These are phyloP conservation scores for Arctium lappa DNA, from an alignment of 129 eudicot species.

Conservation along the genomic window DNA sequence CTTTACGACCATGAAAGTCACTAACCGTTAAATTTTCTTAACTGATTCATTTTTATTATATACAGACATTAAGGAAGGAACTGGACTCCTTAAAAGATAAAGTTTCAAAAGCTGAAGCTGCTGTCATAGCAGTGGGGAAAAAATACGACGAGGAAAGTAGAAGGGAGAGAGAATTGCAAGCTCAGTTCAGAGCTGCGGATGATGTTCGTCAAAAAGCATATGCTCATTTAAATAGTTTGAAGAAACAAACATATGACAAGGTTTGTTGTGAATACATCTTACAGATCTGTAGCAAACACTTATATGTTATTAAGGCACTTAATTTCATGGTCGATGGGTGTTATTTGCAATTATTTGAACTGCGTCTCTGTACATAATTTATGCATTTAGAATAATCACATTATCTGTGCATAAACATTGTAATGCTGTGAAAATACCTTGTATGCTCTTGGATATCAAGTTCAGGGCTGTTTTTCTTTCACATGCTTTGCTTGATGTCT, in stretches of 20 bases:
- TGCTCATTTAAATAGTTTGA: conserved; percentile 41
- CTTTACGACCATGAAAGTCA: not conserved
- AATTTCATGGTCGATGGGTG: conserved; percentile 1
- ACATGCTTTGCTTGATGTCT: conserved; percentile 12
- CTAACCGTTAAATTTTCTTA: not conserved
- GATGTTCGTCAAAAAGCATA: conserved; percentile 73
- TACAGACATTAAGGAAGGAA: conserved; percentile 76
- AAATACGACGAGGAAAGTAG: conserved; percentile 49
- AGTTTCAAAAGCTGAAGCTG: conserved; percentile 51
- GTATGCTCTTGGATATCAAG: conserved; percentile 9
- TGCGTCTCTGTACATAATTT: not conserved
- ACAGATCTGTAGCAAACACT: conserved; percentile 9
- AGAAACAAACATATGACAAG: conserved; percentile 55
- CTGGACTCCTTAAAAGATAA: conserved; percentile 48
- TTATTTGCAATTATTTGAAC: not conserved
- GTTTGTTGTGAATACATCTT: conserved; percentile 38
- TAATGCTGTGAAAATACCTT: conserved; percentile 18
- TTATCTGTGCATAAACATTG: not conserved
- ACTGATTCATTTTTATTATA: conserved; percentile 12
- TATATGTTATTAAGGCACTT: not conserved
- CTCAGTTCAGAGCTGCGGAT: conserved; percentile 56
- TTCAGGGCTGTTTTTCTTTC: conserved; percentile 1
- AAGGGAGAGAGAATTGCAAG: conserved; percentile 51
- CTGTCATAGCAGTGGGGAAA: conserved; percentile 32
- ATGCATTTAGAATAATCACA: conserved; percentile 5